Conservation (phyloP, 495 filamentous ascomycete species). For the Aspergillus biplanus region DNA sequence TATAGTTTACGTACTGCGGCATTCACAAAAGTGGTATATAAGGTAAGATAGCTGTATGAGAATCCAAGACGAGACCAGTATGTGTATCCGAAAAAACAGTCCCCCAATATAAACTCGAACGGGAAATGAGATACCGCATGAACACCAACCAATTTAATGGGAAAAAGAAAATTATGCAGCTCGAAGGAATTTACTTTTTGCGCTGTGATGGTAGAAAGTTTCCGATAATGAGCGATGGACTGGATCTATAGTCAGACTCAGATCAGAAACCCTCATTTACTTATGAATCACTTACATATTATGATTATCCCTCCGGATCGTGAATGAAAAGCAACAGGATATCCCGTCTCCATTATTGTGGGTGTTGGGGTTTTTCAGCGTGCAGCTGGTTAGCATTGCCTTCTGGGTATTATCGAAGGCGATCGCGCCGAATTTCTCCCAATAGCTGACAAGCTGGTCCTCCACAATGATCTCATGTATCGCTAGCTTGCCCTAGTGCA, state of each 20-base stretch:
- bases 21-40: slow-evolving; percentile 15
- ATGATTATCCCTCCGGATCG: slow-evolving; percentile 89
- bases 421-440: slow-evolving; percentile 99
- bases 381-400: slow-evolving; percentile 92
- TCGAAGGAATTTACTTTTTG: slow-evolving; percentile 29
- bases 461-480: slow-evolving; percentile 95
- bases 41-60: neutral
- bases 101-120: slow-evolving; percentile 2
- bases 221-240: slow-evolving; percentile 91
- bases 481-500: slow-evolving; percentile 80
- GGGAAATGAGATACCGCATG: neutral
- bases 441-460: slow-evolving; percentile 93
- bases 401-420: slow-evolving; percentile 97
- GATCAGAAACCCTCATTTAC: neutral
- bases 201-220: slow-evolving; percentile 79
- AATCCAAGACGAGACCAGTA: neutral
- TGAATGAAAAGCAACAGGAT: slow-evolving; percentile 96
- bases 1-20: slow-evolving; percentile 12
- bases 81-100: slow-evolving; percentile 1
- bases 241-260: slow-evolving; percentile 40
- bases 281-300: slow-evolving; percentile 77
- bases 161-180: neutral
- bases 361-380: slow-evolving; percentile 82
- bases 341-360: slow-evolving; percentile 72
- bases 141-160: neutral